Conservation (phyloP, 2,329 filamentous ascomycete species). For the Aspergillus chevalieri region DNA sequence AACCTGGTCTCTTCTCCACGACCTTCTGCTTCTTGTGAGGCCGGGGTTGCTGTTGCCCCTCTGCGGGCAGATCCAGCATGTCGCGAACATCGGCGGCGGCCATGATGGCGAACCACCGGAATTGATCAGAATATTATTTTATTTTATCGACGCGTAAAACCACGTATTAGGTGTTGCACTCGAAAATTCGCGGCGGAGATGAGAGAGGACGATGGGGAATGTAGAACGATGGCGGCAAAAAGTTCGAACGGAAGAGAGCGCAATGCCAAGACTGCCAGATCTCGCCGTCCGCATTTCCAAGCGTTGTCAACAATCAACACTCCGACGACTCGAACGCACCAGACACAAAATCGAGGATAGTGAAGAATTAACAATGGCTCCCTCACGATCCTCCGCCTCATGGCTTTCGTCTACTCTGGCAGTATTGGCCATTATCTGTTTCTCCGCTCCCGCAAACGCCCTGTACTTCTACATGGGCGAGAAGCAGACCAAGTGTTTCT, state of each 20-base stretch:
- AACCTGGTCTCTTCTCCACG: slow-evolving; percentile 52
- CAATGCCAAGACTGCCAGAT: slow-evolving; percentile 24
- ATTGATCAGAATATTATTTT: background rate
- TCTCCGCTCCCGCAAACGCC: slow-evolving; percentile 62
- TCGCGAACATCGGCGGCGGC: slow-evolving; percentile 77
- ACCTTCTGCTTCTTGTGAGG: slow-evolving; percentile 71
- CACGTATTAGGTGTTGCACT: too few species aligned
- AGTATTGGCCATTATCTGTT: slow-evolving; percentile 59
- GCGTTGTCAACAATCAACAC: slow-evolving; percentile 3
- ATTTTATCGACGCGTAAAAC: background rate
- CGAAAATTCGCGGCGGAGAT: slow-evolving; percentile 5
- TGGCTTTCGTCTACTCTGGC: slow-evolving; percentile 47
- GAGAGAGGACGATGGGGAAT: background rate
- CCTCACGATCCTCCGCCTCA: slow-evolving; percentile 28
- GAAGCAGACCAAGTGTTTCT: slow-evolving; percentile 85
- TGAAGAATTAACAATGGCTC: slow-evolving; percentile 25
- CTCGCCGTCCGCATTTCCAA: slow-evolving; percentile 7
- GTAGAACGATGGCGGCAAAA: background rate
- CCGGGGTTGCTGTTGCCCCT: slow-evolving; percentile 47
- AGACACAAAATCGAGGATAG: background rate
- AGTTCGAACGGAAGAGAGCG: background rate
- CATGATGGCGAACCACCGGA: slow-evolving; percentile 43
- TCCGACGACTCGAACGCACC: background rate
- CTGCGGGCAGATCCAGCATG: slow-evolving; percentile 70
- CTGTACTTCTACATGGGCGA: slow-evolving; percentile 96